Evolutionary conservation across 2,329 filamentous ascomycete species (phyloP).

Genomic region (Xylaria sp.): DNA sequence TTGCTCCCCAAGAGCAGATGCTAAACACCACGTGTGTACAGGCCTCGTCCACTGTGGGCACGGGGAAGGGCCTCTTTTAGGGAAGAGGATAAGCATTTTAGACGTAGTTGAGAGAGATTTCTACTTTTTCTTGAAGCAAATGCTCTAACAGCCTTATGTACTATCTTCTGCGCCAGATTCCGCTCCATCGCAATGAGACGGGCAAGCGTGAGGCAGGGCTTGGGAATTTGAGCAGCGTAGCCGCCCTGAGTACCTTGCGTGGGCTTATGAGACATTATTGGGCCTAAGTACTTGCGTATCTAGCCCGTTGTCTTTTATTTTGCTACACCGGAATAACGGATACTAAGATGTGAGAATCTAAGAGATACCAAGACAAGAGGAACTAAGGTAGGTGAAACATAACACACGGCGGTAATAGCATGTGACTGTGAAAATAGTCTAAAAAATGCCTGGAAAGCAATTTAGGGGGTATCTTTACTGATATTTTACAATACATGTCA

Average conservation of each 20-base stretch:
- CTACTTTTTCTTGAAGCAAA: constrained; percentile 2
- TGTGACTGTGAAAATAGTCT: no score
- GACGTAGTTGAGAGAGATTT: constrained; percentile 5
- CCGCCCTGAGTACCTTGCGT: no score
- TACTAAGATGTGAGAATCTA: no score
- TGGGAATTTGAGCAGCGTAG: neutral
- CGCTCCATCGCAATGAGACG: neutral
- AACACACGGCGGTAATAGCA: no score
- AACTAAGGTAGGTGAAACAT: no score
- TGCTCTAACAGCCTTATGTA: neutral
- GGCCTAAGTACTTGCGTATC: neutral
- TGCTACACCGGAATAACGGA: no score
- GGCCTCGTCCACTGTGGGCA: neutral
- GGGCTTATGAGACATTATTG: neutral
- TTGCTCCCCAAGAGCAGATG: neutral
- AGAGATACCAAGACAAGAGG: no score
- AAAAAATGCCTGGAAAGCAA: no score
- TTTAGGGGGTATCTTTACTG: constrained; percentile 13
- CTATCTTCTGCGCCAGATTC: neutral
- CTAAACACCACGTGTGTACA: neutral
- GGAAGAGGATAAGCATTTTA: neutral
- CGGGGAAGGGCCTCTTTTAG: neutral
- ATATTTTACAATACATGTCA: no score
- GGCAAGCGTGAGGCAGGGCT: neutral
- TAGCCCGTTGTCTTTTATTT: no score